Percentiles rank a stretch among this genome's conserved stretches.
Evolutionary conservation across 2,329 filamentous ascomycete species (phyloP).

Genomic region (Colletotrichum aenigma): DNA sequence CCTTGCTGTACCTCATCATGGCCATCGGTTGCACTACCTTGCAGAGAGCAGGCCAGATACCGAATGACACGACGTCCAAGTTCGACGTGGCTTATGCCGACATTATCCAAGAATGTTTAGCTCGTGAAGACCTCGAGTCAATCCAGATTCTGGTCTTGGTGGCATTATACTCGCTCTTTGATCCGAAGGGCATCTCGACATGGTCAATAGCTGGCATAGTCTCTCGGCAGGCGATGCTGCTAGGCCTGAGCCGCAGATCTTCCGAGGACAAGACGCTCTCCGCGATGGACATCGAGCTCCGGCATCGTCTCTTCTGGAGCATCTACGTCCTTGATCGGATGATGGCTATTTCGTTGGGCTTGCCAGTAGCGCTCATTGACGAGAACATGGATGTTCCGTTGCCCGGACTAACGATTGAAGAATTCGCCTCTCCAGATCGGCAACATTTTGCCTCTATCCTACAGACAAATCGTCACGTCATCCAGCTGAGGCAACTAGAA

Average conservation of each 20-base stretch:
- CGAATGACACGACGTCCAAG: conserved; percentile 30
- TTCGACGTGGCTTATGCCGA: conserved; percentile 42
- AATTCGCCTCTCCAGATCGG: conserved; percentile 44
- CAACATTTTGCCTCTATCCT: conserved; percentile 42
- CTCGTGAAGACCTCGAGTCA: conserved; percentile 37
- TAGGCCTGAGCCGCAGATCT: conserved; percentile 38
- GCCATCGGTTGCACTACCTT: conserved; percentile 50
- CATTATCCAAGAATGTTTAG: conserved; percentile 45
- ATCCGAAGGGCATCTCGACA: conserved; percentile 41
- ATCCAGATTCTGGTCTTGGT: conserved; percentile 46
- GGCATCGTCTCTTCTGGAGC: conserved; percentile 48
- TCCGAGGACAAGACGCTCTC: conserved; percentile 29
- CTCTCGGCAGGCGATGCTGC: conserved; percentile 40
- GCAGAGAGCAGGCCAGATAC: conserved; percentile 44
- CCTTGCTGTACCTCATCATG: conserved; percentile 46
- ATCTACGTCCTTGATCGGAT: conserved; percentile 50
- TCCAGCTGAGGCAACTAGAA: conserved; percentile 47
- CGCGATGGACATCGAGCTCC: conserved; percentile 33
- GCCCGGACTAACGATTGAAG: conserved; percentile 47
- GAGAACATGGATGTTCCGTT: conserved; percentile 44
- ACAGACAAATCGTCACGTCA: conserved; percentile 49
- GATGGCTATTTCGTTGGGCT: conserved; percentile 44
- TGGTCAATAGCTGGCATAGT: conserved; percentile 45
- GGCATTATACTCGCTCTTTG: conserved; percentile 47
- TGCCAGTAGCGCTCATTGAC: conserved; percentile 42